These are phyloP conservation scores for Eucalyptus sp. DNA, from an alignment of 345 rosid genomes.

Conservation along the genomic window DNA sequence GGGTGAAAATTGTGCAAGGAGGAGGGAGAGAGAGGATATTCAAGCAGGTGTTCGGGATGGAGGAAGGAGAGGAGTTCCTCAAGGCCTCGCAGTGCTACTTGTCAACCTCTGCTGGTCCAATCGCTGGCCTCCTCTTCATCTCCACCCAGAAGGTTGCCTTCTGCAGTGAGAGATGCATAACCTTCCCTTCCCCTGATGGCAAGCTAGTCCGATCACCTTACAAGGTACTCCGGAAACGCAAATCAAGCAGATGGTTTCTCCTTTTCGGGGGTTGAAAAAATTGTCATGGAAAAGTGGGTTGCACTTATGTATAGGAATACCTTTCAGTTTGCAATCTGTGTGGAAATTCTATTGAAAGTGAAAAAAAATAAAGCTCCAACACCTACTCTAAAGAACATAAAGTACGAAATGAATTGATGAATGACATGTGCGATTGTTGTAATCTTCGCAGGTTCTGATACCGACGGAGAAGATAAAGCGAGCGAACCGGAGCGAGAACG, in stretches of 20 bases:
- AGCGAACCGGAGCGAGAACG: slow-evolving; percentile 4
- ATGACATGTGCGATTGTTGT: not conserved
- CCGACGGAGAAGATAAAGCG: slow-evolving; percentile 9
- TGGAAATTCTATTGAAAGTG: too few species aligned
- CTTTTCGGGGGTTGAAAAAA: not conserved
- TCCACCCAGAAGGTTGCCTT: slow-evolving; percentile 22
- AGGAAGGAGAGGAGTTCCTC: slow-evolving; percentile 19
- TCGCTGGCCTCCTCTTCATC: slow-evolving; percentile 25
- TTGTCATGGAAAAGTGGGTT: not conserved
- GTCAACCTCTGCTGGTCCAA: slow-evolving; percentile 25
- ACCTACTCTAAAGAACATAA: too few species aligned
- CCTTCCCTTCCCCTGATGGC: not conserved
- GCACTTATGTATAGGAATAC: too few species aligned
- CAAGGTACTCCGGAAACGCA: slow-evolving; percentile 5
- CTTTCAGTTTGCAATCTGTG: too few species aligned
- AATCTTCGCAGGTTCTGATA: slow-evolving; percentile 14
- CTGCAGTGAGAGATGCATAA: slow-evolving; percentile 14
- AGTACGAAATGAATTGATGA: not conserved
- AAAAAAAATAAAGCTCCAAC: too few species aligned
- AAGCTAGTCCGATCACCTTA: not conserved
- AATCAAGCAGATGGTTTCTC: not conserved
- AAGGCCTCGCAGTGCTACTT: slow-evolving; percentile 35
- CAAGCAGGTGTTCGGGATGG: slow-evolving; percentile 5
- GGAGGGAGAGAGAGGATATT: slow-evolving; percentile 28
- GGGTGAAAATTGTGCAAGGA: slow-evolving; percentile 10